Evolutionary conservation across 1,284 basidiomycete genomes (phyloP).

Genomic region (Tetrapyrgos nigripes): DNA sequence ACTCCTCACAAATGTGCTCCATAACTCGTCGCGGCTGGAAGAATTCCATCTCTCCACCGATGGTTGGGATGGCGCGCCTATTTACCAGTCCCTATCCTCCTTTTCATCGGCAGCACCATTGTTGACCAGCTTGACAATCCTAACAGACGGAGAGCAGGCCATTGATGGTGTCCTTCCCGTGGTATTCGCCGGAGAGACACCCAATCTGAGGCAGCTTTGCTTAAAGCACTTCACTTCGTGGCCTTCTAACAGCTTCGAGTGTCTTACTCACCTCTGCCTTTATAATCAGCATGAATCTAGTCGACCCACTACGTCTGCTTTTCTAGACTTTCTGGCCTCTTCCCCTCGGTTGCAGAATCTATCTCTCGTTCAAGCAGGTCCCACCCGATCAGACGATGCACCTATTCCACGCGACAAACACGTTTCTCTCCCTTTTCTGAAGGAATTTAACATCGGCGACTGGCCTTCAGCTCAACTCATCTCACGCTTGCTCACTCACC

Average conservation of each 20-base stretch:
- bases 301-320: conserved; percentile 14
- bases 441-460: conserved; percentile 14
- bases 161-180: conserved; percentile 13
- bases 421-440: conserved; percentile 4
- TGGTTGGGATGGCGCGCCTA: conserved; percentile 14
- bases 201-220: conserved; percentile 12
- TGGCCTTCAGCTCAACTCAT: conserved; percentile 10
- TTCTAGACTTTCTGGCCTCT: conserved; percentile 18
- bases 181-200: conserved; percentile 19
- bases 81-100: conserved; percentile 4
- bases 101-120: conserved; percentile 9
- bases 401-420: background rate
- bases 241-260: conserved; percentile 17
- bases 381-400: conserved; percentile 11
- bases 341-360: conserved; percentile 18
- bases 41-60: conserved; percentile 17
- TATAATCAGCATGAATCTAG: conserved; percentile 15
- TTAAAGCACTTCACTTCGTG: conserved; percentile 21
- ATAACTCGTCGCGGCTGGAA: conserved; percentile 15
- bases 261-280: conserved; percentile 17
- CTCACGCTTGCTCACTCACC: conserved; percentile 12
- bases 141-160: conserved; percentile 14
- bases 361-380: conserved; percentile 19
- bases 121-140: conserved; percentile 17
- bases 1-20: conserved; percentile 8